Percentiles rank a stretch among this genome's conserved stretches.
These are phyloP conservation scores for Podosphaera xanthii DNA, from an alignment of 2,329 filamentous ascomycete species.

Conservation along the genomic window DNA sequence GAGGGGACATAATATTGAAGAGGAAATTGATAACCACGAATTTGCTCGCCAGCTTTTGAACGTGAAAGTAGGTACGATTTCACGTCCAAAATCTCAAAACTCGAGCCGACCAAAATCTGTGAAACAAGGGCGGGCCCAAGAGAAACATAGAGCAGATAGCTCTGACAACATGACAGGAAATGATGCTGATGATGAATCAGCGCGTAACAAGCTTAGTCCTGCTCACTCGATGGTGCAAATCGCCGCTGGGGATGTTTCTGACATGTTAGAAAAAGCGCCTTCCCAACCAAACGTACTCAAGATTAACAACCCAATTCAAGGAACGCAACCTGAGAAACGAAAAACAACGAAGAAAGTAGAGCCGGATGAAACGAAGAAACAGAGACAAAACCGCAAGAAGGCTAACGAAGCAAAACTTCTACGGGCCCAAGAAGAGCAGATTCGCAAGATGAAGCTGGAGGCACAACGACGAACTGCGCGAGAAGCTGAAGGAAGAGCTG, in stretches of 20 bases:
- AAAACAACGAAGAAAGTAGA: conserved; percentile 39
- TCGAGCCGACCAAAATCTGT: conserved; percentile 29
- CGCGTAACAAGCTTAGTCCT: conserved; percentile 30
- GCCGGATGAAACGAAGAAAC: conserved; percentile 65
- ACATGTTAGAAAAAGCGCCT: conserved; percentile 65
- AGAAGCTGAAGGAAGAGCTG: conserved; percentile 58
- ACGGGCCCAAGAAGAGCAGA: conserved; percentile 55
- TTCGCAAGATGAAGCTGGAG: conserved; percentile 55
- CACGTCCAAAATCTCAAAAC: conserved; percentile 30
- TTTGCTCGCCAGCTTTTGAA: conserved; percentile 54
- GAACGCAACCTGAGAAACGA: conserved; percentile 33
- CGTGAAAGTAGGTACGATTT: conserved; percentile 41
- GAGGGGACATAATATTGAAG: conserved; percentile 3
- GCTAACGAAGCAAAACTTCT: conserved; percentile 54
- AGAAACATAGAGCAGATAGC: conserved; percentile 22
- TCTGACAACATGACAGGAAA: conserved; percentile 30
- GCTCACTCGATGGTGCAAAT: conserved; percentile 20
- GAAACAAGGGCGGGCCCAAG: conserved; percentile 42
- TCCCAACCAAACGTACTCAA: conserved; percentile 53
- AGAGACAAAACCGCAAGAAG: conserved; percentile 81
- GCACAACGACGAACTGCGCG: conserved; percentile 65
- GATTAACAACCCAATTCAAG: conserved; percentile 34
- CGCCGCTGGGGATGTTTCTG: conserved; percentile 44
- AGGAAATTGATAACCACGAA: conserved; percentile 44
- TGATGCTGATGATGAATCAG: conserved; percentile 60